These are phyloP conservation scores for Cordyceps militaris DNA, from an alignment of 2,329 filamentous ascomycete species.

Conservation along the genomic window DNA sequence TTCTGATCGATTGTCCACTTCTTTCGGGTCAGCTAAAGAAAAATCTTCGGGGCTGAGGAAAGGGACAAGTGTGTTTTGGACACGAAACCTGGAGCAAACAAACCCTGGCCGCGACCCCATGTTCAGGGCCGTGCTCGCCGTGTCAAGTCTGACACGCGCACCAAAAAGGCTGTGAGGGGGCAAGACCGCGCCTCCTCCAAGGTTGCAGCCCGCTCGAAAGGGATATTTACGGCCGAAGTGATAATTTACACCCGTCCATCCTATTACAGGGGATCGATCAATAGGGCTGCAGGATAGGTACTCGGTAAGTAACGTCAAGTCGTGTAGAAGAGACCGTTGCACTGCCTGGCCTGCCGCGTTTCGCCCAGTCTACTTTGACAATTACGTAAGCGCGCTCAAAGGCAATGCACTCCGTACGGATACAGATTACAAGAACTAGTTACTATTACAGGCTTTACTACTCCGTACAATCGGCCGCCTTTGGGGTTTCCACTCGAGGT, in stretches of 20 bases:
- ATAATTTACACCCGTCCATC: not conserved
- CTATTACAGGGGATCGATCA: not conserved
- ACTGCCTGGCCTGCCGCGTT: no score
- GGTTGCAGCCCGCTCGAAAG: not conserved
- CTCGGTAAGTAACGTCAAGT: no score
- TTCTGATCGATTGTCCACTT: not conserved
- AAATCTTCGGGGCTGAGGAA: not conserved
- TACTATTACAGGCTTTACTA: no score
- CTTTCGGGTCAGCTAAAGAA: no score
- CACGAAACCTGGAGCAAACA: conserved; percentile 4
- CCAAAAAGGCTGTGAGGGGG: not conserved
- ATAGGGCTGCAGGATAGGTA: not conserved
- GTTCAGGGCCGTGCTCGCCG: not conserved
- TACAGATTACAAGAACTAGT: no score
- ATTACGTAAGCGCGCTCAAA: no score
- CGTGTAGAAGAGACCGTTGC: no score
- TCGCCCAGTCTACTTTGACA: no score
- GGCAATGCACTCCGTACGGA: no score
- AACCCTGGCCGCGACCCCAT: not conserved
- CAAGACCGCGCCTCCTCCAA: not conserved
- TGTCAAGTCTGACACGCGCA: conserved; percentile 8
- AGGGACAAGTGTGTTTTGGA: conserved; percentile 6
- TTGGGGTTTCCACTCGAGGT: no score
- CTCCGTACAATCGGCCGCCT: no score
- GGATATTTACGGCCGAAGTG: not conserved